Conservation (phyloP, 2,329 filamentous ascomycete species). For the Diplodia intermedia region DNA sequence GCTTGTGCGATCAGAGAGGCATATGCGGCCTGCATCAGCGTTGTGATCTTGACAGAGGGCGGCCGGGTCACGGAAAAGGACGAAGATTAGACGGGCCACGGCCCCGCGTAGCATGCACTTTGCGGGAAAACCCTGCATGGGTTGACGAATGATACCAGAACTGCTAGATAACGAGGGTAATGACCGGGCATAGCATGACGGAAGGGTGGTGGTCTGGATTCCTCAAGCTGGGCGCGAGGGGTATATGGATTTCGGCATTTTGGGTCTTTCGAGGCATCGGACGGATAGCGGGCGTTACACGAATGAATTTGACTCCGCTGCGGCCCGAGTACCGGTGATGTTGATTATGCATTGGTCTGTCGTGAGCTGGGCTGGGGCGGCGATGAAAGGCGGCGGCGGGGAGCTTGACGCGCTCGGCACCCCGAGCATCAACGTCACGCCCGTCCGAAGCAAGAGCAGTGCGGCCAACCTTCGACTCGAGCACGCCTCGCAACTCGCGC, state of each 20-base stretch:
- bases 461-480: slow-evolving; percentile 11
- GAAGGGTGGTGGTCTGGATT: slow-evolving; percentile 10
- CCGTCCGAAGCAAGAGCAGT: slow-evolving; percentile 27
- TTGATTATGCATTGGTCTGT: neutral
- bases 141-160: slow-evolving; percentile 18
- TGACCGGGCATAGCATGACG: slow-evolving; percentile 17
- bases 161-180: slow-evolving; percentile 25
- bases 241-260: slow-evolving; percentile 19
- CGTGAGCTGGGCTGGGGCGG: neutral
- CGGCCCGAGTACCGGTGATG: neutral
- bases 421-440: slow-evolving; percentile 30
- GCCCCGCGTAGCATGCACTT: neutral
- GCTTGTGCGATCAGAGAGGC: slow-evolving; percentile 77
- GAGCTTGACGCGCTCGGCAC: slow-evolving; percentile 18
- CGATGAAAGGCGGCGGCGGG: slow-evolving; percentile 16
- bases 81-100: slow-evolving; percentile 34
- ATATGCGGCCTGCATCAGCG: slow-evolving; percentile 74
- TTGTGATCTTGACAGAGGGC: slow-evolving; percentile 68
- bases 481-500: slow-evolving; percentile 7
- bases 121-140: neutral
- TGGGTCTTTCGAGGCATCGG: neutral
- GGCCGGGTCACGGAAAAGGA: slow-evolving; percentile 55
- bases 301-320: neutral
- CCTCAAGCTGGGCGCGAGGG: neutral
- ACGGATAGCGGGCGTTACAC: slow-evolving; percentile 11